Evolutionary conservation across 768 basidiomycete species (phyloP).

Genomic region (Serpula lacrymans): DNA sequence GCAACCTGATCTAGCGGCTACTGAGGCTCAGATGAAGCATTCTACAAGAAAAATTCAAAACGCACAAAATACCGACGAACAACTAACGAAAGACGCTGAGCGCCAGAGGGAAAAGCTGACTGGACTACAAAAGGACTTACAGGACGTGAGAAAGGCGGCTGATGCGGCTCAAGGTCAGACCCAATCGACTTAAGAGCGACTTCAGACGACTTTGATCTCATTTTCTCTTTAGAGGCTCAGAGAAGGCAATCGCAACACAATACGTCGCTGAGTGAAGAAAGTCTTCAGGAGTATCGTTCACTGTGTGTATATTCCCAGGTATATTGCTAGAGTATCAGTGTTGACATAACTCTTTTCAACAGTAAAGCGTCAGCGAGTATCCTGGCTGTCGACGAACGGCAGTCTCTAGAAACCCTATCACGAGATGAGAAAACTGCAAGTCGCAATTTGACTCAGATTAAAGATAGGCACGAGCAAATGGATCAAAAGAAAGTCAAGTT

Average conservation of each 20-base stretch:
- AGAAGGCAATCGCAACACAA: conserved; percentile 70
- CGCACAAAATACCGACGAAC: conserved; percentile 57
- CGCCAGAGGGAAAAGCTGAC: conserved; percentile 52
- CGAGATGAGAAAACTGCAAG: conserved; percentile 78
- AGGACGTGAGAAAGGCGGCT: conserved; percentile 62
- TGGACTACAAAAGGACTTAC: conserved; percentile 61
- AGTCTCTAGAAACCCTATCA: conserved; percentile 72
- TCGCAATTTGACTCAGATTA: conserved; percentile 61
- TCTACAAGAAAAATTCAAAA: conserved; percentile 75
- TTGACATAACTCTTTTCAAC: conserved; percentile 7
- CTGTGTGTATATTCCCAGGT: conserved; percentile 15
- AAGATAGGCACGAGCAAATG: conserved; percentile 67
- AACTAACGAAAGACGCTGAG: conserved; percentile 58
- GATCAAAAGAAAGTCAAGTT: conserved; percentile 56
- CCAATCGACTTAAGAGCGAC: neutral
- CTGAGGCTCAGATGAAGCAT: conserved; percentile 88
- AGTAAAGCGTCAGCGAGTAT: conserved; percentile 81
- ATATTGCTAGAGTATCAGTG: neutral
- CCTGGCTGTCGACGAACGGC: conserved; percentile 83
- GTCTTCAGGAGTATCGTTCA: conserved; percentile 73
- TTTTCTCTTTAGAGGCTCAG: conserved; percentile 58
- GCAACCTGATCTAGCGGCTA: conserved; percentile 81
- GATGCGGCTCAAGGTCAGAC: conserved; percentile 73
- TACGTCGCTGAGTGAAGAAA: conserved; percentile 76
- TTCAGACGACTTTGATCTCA: neutral